Base-by-base conservation (phyloP, 1,284 basidiomycete genomes). In the Termitomyces sp. region DNA sequence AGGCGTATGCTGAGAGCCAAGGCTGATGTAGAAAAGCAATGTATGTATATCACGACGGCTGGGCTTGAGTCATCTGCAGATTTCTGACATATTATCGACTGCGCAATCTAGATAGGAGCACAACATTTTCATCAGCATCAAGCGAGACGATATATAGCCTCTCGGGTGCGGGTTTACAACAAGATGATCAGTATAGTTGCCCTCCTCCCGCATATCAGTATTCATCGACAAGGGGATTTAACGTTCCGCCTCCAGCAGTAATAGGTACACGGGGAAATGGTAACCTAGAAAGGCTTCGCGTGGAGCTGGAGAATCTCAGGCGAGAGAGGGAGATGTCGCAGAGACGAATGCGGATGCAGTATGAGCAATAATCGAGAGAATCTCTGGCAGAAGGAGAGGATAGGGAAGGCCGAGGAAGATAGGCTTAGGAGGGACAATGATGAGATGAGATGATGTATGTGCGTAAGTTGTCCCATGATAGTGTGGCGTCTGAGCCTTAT, bases 261-360 rank as follows among this genome's bases (percentile, higher is more conserved):
- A 6, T 36, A 36, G 6, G 13, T 36, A 15, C 34, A n/a, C 34
- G 34, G 34, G 33, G 33, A 36, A 10, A 30, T 33, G 26, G 42
- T 15, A 41, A 40, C 34, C 12, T 38, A 12, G 44, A 41, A 19
- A 47, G 44, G 17, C 52, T 47, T 17, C 52, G 44, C 1, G 44
- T 28, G 26, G 45, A 53, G 6, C 21, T 53, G 30, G 52, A 53
- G 39, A 48, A 15, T 36, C n/a, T 48, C 31, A 40, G 52, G 28
- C 28, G 39, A 7, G 45, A 53, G 31, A 31, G 52, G 21, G 39
- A 48, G 38, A 19, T 39, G 2, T 53, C 51, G n/a, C 36, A 26
- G 33, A 46, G 21, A 19, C 39, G 34, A 36, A 15, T 36, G 6
- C 34, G n/a, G 34, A 36, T 36, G 52, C 47, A 42, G 26, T 17